Base-by-base conservation (phyloP, 1,139 yeast species). In the Yamadazyma triangularis region DNA sequence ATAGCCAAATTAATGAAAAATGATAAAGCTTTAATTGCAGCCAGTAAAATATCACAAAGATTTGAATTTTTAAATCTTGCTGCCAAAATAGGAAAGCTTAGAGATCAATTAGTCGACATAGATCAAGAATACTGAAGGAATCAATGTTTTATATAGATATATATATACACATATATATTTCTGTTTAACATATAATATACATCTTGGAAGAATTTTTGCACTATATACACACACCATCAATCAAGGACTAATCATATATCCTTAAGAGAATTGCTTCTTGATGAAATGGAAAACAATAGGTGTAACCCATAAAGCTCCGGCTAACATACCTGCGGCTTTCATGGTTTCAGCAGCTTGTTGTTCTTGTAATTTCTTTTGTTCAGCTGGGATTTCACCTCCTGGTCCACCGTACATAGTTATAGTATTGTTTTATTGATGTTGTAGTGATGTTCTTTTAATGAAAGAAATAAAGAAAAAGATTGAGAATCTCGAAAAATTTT, bases 21-120 rank as follows among this genome's bases (percentile, higher is more conserved):
- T 40, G 89, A 82, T 40, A 78, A 82, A 44, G 95, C 95, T 4
- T 61, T 89, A 40, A 73, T 72, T 35, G 96, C 96, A 0, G 96
- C 96, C 1, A 64, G 75, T 15, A 83, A 83, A 56, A 84, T 91
- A 36, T 86, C 95, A 1, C 84, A 84, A 45, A 73, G 95, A 44
- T 77, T 84, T 48, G 88, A 82, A 33, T 68, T 80, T 51, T 58
- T 70, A 24, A 64, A 70, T 7, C 61, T 91, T 45, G 88, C 87
- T 1, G 75, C 73, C 35, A 77, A 75, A 49, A 79, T 89, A 35
- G 77, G 74, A 36, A 74, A 75, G 42, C 56, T 83, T 29, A 67
- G 88, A 45, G 93, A 83, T 33, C 60, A 52, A 5, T 50, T 67
- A 47, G 69, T 58, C 26, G 56, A 51, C 20, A 32, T 54, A 28